Percentiles rank a stretch among this genome's conserved stretches.
Conservation (phyloP, 2,329 filamentous ascomycete genomes). For the Pestalotiopsis sp. region DNA sequence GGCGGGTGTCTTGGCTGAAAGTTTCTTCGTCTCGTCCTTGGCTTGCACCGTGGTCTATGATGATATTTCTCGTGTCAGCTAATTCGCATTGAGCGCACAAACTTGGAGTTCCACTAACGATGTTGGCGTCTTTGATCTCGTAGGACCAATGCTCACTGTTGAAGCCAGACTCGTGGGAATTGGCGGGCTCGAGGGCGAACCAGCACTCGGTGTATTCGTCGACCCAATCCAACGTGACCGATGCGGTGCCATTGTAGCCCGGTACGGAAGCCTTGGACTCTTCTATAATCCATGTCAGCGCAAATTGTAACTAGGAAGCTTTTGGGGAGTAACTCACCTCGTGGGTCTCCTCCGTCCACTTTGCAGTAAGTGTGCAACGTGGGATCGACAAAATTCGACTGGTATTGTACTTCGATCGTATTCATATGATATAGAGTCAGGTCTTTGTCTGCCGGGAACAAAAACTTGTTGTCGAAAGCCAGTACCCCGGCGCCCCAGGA, state of each 20-base stretch:
- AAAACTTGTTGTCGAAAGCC: not conserved
- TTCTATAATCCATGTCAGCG: not conserved
- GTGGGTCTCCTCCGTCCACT: not conserved
- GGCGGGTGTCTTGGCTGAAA: not conserved
- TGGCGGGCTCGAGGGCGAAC: not conserved
- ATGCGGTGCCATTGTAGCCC: not conserved
- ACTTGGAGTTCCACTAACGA: not conserved
- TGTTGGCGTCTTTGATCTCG: not conserved
- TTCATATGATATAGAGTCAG: slow-evolving; percentile 3
- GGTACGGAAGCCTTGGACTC: not conserved
- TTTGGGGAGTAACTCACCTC: not conserved
- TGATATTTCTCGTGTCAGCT: not conserved
- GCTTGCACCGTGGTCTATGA: not conserved
- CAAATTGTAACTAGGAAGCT: not conserved
- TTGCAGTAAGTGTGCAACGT: slow-evolving; percentile 4
- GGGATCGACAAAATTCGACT: not conserved
- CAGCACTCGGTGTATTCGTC: not conserved
- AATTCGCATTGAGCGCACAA: not conserved
- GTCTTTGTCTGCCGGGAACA: not conserved
- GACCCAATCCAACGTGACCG: not conserved
- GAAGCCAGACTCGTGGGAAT: not conserved
- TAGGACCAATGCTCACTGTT: not conserved
- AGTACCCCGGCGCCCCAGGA: not conserved
- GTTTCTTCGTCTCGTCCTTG: not conserved
- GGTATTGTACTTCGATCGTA: slow-evolving; percentile 3